Evolutionary conservation across 1,284 basidiomycete genomes (phyloP), one percentile per base, ranked within the genome.

Genomic region (Phaffia rhodozyma): DNA sequence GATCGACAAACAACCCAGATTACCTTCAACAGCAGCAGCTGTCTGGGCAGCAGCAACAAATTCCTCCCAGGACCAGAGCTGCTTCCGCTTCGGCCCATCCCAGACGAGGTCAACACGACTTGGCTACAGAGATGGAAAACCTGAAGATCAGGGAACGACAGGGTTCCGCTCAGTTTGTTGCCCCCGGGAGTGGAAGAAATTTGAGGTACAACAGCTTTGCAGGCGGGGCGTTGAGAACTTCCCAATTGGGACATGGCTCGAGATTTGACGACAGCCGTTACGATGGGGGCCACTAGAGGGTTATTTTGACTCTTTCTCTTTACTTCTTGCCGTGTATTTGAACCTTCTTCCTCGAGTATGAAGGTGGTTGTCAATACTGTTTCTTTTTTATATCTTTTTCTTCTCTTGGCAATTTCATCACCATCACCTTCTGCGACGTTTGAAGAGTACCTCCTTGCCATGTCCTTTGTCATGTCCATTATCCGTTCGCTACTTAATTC

Each of bases 21-120:
- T 65, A 65, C 59, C 63, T 65, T 2, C 60, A 62, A 38, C 60
- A 62, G 53, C 60, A 62, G 54, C 63, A 61, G 60, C 38, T 43
- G 13, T 43, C 38, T 16, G 52, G 61, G 55, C 58, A 60, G 49
- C 43, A 62, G 32, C 53, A 57, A 27, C 23, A 43, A 11, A 43
- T 59, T 5, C 55, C 58, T 2, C 34, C 52, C 3, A 48, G 63
- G 21, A 50, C 58, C 5, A 54, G 63, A 38, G 63, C 63, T 2
- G 63, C 63, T n/a, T 60, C 58, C 1, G 63, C 58, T n/a, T 60
- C 58, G 32, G 58, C 61, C 20, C 59, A 61, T 34, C 54, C 18
- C 29, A n/a, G 38, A 23, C 32, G 53, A 23, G 47, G n/a, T 23
- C 16, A 52, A 13, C 53, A 61, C 27, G 63, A 65, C 20, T 55